phyloP scores from a whole-genome alignment of 768 basidiomycete species.

The Clavulina sp. region DNA sequence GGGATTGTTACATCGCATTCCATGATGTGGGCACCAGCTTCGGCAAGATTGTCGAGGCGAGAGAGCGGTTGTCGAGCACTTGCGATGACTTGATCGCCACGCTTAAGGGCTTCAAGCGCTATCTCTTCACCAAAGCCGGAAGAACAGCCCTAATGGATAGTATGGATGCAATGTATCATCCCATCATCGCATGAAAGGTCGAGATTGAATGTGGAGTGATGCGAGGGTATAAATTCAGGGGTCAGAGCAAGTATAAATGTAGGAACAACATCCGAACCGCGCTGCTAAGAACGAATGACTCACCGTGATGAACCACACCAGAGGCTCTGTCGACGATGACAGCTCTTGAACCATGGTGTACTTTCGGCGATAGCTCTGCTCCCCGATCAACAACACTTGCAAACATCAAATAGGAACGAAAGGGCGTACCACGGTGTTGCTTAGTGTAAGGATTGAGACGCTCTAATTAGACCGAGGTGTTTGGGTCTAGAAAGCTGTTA shows the following conservation, averaged over 20 bases:
- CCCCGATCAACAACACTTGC: no score
- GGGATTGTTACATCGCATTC: slow-evolving; percentile 22
- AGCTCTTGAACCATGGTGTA: no score
- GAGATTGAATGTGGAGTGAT: not conserved
- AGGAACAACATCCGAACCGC: no score
- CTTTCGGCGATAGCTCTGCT: no score
- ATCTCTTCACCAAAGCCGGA: slow-evolving; percentile 26
- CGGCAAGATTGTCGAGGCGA: slow-evolving; percentile 18
- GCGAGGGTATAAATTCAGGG: not conserved
- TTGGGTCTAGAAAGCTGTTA: no score
- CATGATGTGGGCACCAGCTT: slow-evolving; percentile 24
- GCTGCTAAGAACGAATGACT: not conserved
- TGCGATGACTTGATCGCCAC: slow-evolving; percentile 23
- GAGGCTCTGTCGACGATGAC: not conserved
- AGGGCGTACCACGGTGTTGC: no score
- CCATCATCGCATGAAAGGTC: no score
- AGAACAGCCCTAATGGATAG: slow-evolving; percentile 11
- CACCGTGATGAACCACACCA: not conserved
- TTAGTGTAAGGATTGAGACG: no score
- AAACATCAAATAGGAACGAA: no score
- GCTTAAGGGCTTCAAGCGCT: slow-evolving; percentile 14
- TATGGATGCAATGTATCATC: not conserved
- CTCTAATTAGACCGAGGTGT: no score
- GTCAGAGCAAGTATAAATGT: no score
- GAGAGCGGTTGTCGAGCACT: slow-evolving; percentile 18